A percentile compares a stretch with the other conserved stretches of the same genome.
Evolutionary conservation across 192 early-diverging fungal genomes (phyloP).

Genomic region (Kickxella alabastrina): DNA sequence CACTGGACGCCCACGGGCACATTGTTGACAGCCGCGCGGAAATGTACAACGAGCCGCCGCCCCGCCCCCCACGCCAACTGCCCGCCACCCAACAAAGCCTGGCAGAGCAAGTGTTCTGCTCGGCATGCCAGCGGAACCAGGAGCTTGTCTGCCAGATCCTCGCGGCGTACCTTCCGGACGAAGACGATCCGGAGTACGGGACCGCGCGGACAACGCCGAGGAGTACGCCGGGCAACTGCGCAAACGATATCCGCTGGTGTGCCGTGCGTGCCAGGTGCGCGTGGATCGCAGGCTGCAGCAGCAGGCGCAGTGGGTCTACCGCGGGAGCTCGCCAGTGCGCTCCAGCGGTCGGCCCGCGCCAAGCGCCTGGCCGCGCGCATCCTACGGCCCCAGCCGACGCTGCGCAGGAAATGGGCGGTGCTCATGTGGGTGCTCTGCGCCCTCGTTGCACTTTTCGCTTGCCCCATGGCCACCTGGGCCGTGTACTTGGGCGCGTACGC

Average conservation of each 20-base stretch:
- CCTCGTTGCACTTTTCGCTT: constrained; percentile 1
- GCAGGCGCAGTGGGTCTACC: constrained; percentile 37
- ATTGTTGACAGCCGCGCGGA: constrained; percentile 26
- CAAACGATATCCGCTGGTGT: constrained; percentile 37
- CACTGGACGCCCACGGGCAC: constrained; percentile 24
- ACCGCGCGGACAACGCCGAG: constrained; percentile 12
- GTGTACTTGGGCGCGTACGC: constrained; percentile 2
- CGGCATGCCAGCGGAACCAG: constrained; percentile 43
- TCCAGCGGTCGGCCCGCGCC: constrained; percentile 21
- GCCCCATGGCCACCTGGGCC: constrained; percentile 14
- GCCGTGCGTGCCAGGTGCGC: constrained; percentile 24
- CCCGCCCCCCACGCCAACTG: not conserved
- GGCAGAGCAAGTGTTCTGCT: constrained; percentile 26
- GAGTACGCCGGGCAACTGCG: constrained; percentile 24
- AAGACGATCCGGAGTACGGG: constrained; percentile 27
- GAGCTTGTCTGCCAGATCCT: constrained; percentile 40
- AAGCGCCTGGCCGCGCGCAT: constrained; percentile 8
- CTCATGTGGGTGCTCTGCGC: constrained; percentile 24
- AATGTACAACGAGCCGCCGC: constrained; percentile 33
- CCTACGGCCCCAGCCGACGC: constrained; percentile 19
- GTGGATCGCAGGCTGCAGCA: constrained; percentile 32
- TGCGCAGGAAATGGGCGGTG: constrained; percentile 27
- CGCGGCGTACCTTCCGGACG: constrained; percentile 34
- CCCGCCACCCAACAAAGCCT: not conserved
- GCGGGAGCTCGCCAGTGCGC: constrained; percentile 30